phyloP scores from a whole-genome alignment of 306 rosid species.

The Begonia fuchsioides region DNA sequence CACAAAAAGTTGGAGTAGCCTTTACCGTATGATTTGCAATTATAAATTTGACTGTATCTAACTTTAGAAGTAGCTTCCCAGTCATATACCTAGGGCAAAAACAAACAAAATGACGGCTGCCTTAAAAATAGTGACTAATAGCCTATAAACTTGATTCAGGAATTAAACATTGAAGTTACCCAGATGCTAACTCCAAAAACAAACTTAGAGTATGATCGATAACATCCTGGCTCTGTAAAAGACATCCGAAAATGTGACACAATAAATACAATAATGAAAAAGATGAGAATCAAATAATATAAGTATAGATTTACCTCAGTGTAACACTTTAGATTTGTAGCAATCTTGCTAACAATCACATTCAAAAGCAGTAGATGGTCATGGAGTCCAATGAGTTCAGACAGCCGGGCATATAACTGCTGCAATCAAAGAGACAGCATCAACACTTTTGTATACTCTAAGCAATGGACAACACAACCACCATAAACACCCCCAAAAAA shows the following conservation, averaged over 20 bases:
- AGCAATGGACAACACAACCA: conserved; percentile 11
- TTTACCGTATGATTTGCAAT: conserved; percentile 89
- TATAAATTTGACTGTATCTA: conserved; percentile 85
- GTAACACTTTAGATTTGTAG: conserved; percentile 71
- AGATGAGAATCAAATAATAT: conserved; percentile 1
- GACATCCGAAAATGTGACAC: conserved; percentile 6
- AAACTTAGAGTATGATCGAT: conserved; percentile 89
- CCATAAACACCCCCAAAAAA: conserved; percentile 4
- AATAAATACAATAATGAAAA: conserved; percentile 5
- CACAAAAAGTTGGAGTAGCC: conserved; percentile 2
- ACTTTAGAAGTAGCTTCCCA: conserved; percentile 90
- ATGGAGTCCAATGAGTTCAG: conserved; percentile 82
- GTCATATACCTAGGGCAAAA: conserved; percentile 51
- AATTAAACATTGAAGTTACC: conserved; percentile 36
- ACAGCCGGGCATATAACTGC: conserved; percentile 79
- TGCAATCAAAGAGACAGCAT: conserved; percentile 28
- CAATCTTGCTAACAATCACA: conserved; percentile 74
- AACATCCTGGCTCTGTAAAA: conserved; percentile 86
- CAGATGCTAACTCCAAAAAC: conserved; percentile 96
- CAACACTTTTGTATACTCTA: neutral
- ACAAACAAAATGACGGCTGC: too few relatives aligned
- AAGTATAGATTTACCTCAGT: conserved; percentile 40
- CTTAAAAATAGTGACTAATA: too few relatives aligned
- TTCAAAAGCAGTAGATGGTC: conserved; percentile 66
- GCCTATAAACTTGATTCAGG: neutral